Evolutionary conservation across 225 moss, liverwort and hornwort genomes (phyloP).

Genomic region (Pseudisothecium myosuroides): DNA sequence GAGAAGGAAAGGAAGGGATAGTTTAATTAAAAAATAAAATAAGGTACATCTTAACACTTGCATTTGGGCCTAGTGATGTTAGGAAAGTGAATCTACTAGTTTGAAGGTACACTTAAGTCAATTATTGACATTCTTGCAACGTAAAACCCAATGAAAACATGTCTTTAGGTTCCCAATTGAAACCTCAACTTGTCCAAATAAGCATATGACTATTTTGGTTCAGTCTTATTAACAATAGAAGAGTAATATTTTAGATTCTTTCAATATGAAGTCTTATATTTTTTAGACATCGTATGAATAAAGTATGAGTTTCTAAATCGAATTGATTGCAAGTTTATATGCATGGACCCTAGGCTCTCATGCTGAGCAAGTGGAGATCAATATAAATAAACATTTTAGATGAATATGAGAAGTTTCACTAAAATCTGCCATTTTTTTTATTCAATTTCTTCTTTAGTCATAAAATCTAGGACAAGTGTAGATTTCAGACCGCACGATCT

Average conservation of each 20-base stretch:
- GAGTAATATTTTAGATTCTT: not conserved
- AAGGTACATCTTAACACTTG: not conserved
- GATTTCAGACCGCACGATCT: no score
- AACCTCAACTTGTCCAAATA: not conserved
- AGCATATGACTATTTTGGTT: not conserved
- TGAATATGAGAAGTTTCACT: not conserved
- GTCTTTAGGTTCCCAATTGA: not conserved
- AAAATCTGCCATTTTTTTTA: no score
- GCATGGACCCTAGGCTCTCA: not conserved
- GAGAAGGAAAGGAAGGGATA: accelerated
- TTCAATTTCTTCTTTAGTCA: no score
- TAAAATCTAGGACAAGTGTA: no score
- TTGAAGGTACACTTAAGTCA: not conserved
- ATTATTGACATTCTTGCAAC: not conserved
- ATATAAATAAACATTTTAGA: not conserved
- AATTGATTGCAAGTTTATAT: not conserved
- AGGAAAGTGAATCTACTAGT: not conserved
- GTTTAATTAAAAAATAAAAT: not conserved
- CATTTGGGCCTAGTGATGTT: accelerated
- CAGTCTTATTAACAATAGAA: not conserved
- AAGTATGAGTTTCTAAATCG: not conserved
- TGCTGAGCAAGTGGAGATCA: not conserved
- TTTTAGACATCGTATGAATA: not conserved
- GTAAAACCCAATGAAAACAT: not conserved
- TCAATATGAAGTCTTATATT: not conserved